Percentiles rank a stretch among this genome's conserved stretches.
These are phyloP conservation scores for Kickxella alabastrina DNA, from an alignment of 192 early-diverging fungal genomes.

Conservation along the genomic window DNA sequence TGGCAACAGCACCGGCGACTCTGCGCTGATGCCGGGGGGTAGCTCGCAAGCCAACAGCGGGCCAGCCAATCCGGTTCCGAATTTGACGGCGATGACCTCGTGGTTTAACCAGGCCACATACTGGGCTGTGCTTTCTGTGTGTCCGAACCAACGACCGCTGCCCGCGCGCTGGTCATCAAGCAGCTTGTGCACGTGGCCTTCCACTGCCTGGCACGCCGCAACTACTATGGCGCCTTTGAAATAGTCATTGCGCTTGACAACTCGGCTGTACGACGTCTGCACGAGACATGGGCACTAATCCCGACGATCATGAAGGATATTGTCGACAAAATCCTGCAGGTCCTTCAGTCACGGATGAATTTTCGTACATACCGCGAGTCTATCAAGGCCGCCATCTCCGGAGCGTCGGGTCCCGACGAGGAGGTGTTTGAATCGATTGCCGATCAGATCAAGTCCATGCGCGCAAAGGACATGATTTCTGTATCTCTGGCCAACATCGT, in stretches of 20 bases:
- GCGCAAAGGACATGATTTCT: constrained; percentile 40
- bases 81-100: constrained; percentile 44
- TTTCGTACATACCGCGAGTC: constrained; percentile 52
- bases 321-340: constrained; percentile 36
- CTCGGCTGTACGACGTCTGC: constrained; percentile 51
- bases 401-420: constrained; percentile 45
- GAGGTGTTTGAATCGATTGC: constrained; percentile 36
- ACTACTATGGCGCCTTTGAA: constrained; percentile 55
- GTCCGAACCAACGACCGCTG: constrained; percentile 38
- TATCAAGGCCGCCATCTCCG: constrained; percentile 43
- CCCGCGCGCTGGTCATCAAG: constrained; percentile 46
- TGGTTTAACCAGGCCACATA: constrained; percentile 57
- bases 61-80: constrained; percentile 41
- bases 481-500: constrained; percentile 17
- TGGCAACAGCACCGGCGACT: constrained; percentile 22
- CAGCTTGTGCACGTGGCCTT: constrained; percentile 51
- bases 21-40: constrained; percentile 12
- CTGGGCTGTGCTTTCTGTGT: constrained; percentile 50
- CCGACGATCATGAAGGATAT: constrained; percentile 46
- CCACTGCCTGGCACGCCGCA: constrained; percentile 52
- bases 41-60: constrained; percentile 2
- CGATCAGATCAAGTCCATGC: constrained; percentile 44
- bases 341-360: constrained; percentile 48
- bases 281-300: constrained; percentile 48
- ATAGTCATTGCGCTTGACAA: constrained; percentile 51